Base-by-base conservation (phyloP, 805 yeast genomes). In the Schizosaccharomyces osmophilus region DNA sequence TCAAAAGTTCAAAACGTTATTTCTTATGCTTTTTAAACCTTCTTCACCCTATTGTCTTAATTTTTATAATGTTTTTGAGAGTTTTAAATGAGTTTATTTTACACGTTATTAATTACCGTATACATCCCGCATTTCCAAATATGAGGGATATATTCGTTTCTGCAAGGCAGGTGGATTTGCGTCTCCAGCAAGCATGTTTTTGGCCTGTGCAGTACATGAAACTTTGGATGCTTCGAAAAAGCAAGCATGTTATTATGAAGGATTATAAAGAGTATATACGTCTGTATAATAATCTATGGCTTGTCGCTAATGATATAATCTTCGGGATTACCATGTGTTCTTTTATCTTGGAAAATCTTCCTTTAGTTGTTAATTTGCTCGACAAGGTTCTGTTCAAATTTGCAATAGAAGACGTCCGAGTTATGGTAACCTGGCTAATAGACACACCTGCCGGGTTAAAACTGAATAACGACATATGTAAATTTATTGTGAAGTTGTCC, bases 371-470 rank as follows among this genome's bases (percentile, higher is more conserved):
- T 9, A 63, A 67, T 0, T 57, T 57, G 4, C 62, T 72, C 1
- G 63, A 65, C 1, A 24, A 48, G 31, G 26, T 45, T 17, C 4
- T 22, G 4, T 29, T 29, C 13, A 22, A 22, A 54, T 41, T 22
- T 43, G 43, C 61, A 6, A 31, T 59, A 1, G 17, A 59, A 26
- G 43, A 31, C 26, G 54, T 59, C 13, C 55, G 41, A 8, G 24
- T 19, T 11, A 43, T 45, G 51, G 41, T 59, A 22, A 43, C 73
- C 0, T 85, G 95, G 89, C 75, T 93, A 45, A 87, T 88, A 75
- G 78, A 82, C 64, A 85, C 89, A 67, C 98, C 98, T 0, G 95
- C 90, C 17, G 98, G 98, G 3, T 82, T 93, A 67, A 93, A 93
- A 68, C 78, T 93, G 61, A 93, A 93, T 70, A 83, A 81, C 63